These are phyloP conservation scores for Nematocida sp. DNA, from an alignment of 371 early-diverging fungal species.

Conservation along the genomic window DNA sequence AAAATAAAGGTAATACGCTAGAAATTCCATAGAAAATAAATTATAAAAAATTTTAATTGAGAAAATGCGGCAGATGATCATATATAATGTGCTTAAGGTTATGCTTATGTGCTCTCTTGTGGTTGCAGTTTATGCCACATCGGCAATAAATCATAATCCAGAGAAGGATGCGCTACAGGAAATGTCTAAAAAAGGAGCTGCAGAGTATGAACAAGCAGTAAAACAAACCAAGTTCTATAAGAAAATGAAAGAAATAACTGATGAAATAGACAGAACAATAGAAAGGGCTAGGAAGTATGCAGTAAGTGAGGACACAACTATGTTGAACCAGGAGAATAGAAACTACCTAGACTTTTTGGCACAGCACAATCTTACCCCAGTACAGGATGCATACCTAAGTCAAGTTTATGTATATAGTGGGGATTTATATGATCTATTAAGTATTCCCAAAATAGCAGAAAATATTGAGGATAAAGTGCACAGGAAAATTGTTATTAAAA, in stretches of 20 bases:
- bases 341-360: neutral
- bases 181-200: neutral
- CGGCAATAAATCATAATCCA: neutral
- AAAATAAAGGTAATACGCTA: no score
- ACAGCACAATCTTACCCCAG: neutral
- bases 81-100: neutral
- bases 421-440: neutral
- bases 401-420: conserved; percentile 1
- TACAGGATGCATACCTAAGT: conserved; percentile 3
- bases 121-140: neutral
- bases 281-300: neutral
- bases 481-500: conserved; percentile 59
- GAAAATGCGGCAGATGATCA: neutral
- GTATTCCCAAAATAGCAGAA: neutral
- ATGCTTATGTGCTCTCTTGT: neutral
- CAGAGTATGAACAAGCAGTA: neutral
- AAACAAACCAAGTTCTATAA: conserved; percentile 9
- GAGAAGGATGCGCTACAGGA: neutral
- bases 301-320: neutral
- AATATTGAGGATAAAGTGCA: neutral
- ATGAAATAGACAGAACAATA: conserved; percentile 13
- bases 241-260: neutral
- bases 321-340: neutral
- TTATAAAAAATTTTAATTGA: neutral
- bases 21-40: neutral